Base-by-base conservation (phyloP, 2,329 filamentous ascomycete species). In the Cylindrodendrum hubeiense region DNA sequence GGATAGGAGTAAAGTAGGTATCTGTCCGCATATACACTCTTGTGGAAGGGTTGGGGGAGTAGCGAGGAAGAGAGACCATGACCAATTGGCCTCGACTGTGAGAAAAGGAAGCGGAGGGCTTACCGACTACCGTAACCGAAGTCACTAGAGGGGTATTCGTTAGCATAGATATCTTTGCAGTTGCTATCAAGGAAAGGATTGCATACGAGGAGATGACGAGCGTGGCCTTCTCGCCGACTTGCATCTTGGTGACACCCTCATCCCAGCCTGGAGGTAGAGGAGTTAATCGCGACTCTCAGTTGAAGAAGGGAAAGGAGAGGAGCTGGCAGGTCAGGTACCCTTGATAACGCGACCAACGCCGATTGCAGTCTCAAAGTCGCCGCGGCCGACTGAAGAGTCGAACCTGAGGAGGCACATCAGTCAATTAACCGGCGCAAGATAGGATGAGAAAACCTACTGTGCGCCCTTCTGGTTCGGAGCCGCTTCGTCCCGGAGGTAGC, bases 181-280 rank as follows among this genome's bases (percentile, higher is more conserved):
- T 12, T 28, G 28, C 7, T 15, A 21, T 34, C 12, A 30, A 21
- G 15, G 26, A 39, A 30, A 21, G 15, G 26, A 39, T 34, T 43
- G 17, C 73, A 46, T 74, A 75, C 73, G 67, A 86, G 68, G 90
- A 87, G 78, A 98, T 98, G 72, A 90, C 91, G 70, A 99, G 86
- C 55, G 89, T 93, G 58, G 94, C 91, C 85, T 93, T 95, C 87
- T 98, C 95, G 79, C 95, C 95, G 64, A 97, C 85, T 78, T 91
- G 91, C 95, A 99, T 98, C 77, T 89, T 85, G 53, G 85, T 83
- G 57, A 98, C 94, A 71, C 92, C 95, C 82, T 97, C 90, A 76
- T 94, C 94, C 94, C 89, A 97, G 73, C 89, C 93, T 94, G 49
- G 34, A 51, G 24, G 39, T 43, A 28, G 19, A 30, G 30, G 33